Conservation (phyloP, 371 early-diverging fungal genomes). For the Mortierella sp. region DNA sequence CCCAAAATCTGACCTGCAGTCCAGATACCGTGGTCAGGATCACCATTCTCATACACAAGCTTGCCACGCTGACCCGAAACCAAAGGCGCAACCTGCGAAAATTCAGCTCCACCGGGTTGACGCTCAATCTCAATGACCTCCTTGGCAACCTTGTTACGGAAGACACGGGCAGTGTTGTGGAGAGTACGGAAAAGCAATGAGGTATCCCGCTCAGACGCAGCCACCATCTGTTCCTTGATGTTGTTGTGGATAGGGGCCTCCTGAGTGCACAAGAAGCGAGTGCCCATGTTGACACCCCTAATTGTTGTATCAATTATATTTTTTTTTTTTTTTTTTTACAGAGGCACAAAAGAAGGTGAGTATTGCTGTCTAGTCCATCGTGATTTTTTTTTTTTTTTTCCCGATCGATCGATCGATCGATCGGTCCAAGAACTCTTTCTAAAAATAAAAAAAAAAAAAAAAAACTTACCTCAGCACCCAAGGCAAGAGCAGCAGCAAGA, state of each 20-base stretch:
- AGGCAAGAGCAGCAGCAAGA: conserved; percentile 80
- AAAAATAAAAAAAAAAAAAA: not conserved
- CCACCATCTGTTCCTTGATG: conserved; percentile 80
- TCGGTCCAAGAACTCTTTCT: no score
- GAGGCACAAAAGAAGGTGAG: no score
- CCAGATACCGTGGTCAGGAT: conserved; percentile 81
- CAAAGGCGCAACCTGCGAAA: conserved; percentile 73
- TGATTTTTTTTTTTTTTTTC: no score
- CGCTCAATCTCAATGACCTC: conserved; percentile 77
- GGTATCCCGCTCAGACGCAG: conserved; percentile 74
- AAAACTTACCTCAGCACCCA: conserved; percentile 71
- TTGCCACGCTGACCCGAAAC: conserved; percentile 79
- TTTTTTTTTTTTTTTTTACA: no score
- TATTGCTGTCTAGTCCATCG: no score
- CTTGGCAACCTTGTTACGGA: conserved; percentile 75
- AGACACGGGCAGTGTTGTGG: conserved; percentile 83
- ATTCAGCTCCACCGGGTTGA: conserved; percentile 64
- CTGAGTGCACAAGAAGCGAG: conserved; percentile 84
- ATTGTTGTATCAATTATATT: not conserved
- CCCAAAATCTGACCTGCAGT: conserved; percentile 82
- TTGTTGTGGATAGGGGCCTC: conserved; percentile 79
- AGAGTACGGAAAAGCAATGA: conserved; percentile 79
- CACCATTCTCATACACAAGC: conserved; percentile 75
- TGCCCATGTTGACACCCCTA: conserved; percentile 84
- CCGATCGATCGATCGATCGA: no score